Percentiles rank a stretch among this genome's conserved stretches.
Conservation (phyloP, 352 stramenopile species). For the Pythium insidiosum region DNA sequence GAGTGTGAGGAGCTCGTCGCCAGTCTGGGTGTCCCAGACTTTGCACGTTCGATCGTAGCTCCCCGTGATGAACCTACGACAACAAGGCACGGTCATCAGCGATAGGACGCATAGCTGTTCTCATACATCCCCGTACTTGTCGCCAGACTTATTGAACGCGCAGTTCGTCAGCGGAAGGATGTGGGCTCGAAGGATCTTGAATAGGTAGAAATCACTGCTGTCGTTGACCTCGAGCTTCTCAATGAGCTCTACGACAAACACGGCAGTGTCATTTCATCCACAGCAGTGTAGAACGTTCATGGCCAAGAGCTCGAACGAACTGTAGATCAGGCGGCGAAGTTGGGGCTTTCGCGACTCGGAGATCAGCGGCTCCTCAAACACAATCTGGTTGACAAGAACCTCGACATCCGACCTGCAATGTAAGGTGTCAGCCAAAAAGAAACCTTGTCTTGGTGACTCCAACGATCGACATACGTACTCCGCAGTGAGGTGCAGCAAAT, state of each 20-base stretch:
- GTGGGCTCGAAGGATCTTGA: slow-evolving; percentile 94
- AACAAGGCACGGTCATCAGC: not conserved
- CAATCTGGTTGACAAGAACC: slow-evolving; percentile 93
- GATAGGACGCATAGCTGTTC: not conserved
- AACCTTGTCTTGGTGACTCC: too few relatives aligned
- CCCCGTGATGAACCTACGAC: slow-evolving; percentile 89
- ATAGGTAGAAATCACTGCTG: slow-evolving; percentile 94
- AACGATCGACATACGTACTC: too few relatives aligned
- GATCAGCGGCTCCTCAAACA: slow-evolving; percentile 93
- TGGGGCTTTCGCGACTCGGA: slow-evolving; percentile 91
- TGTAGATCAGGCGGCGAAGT: slow-evolving; percentile 90
- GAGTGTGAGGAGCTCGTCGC: slow-evolving; percentile 90
- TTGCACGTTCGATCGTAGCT: slow-evolving; percentile 95
- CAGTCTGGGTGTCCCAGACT: slow-evolving; percentile 93
- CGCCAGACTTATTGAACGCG: slow-evolving; percentile 95
- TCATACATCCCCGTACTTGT: slow-evolving; percentile 76
- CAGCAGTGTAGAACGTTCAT: not conserved
- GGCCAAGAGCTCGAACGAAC: slow-evolving; percentile 18
- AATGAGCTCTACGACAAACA: slow-evolving; percentile 74
- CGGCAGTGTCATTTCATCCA: not conserved
- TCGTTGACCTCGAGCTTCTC: slow-evolving; percentile 94
- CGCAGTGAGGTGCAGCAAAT: slow-evolving; percentile 90
- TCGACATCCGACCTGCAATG: slow-evolving; percentile 88
- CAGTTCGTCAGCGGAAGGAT: slow-evolving; percentile 95
- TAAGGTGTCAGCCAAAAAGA: too few relatives aligned